Conservation (phyloP, 805 yeast species). For the Candida adriatica region DNA sequence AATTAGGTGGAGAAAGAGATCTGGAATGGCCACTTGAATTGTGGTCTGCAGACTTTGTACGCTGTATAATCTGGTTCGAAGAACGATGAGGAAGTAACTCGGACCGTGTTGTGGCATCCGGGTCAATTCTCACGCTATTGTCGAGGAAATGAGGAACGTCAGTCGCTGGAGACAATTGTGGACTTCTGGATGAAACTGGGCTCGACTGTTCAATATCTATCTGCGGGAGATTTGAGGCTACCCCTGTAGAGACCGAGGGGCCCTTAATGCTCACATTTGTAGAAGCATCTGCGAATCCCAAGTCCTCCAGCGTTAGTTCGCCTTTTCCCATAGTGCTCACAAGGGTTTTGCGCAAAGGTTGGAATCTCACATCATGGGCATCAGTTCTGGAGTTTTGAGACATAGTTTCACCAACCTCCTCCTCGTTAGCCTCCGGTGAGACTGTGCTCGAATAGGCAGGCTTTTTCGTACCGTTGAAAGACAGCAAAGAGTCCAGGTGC, state of each 20-base stretch:
- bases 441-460: slow-evolving; percentile 1
- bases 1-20: slow-evolving; percentile 9
- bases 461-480: slow-evolving; percentile 7
- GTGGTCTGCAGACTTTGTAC: slow-evolving; percentile 1
- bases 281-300: slow-evolving; percentile 12
- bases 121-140: no score
- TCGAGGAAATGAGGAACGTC: background rate
- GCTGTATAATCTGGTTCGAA: background rate
- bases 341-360: slow-evolving; percentile 39
- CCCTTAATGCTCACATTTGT: slow-evolving; percentile 1
- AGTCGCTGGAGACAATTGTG: no score
- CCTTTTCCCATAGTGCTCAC: slow-evolving; percentile 51
- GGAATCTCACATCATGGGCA: slow-evolving; percentile 31
- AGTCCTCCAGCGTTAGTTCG: slow-evolving; percentile 35
- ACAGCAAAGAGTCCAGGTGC: slow-evolving; percentile 30
- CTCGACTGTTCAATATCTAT: slow-evolving; percentile 3
- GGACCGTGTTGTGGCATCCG: background rate
- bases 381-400: slow-evolving; percentile 6
- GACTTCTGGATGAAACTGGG: background rate
- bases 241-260: background rate
- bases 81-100: background rate
- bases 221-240: background rate
- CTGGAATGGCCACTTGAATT: slow-evolving; percentile 1
- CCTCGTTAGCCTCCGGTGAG: slow-evolving; percentile 2
- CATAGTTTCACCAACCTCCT: slow-evolving; percentile 3